phyloP scores from a whole-genome alignment of 768 basidiomycete genomes.

The Hericium alpestre region DNA sequence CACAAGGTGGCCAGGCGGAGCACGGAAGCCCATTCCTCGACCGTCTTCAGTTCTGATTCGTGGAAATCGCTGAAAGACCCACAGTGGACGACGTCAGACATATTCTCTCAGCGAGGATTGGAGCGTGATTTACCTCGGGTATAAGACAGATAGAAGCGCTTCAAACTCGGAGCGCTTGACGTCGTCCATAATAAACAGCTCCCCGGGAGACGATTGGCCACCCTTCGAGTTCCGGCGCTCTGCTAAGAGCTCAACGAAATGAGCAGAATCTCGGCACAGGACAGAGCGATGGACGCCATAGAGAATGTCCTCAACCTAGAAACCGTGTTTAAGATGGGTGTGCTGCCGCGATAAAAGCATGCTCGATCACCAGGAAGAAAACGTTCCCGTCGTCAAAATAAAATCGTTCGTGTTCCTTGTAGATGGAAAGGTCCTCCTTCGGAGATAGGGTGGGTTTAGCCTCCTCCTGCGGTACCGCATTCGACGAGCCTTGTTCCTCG shows the following conservation, averaged over 20 bases:
- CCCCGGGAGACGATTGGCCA: not conserved
- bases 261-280: not conserved
- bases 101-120: not conserved
- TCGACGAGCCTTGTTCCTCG: too few species aligned
- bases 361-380: not conserved
- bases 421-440: too few species aligned
- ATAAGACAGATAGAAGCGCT: not conserved
- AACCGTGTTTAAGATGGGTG: not conserved
- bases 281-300: not conserved
- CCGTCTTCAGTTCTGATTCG: slow-evolving; percentile 5
- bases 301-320: not conserved
- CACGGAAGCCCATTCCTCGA: slow-evolving; percentile 20
- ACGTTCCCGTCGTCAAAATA: not conserved
- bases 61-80: slow-evolving; percentile 7
- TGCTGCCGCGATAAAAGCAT: not conserved
- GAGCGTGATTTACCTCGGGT: not conserved
- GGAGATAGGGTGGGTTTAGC: too few species aligned
- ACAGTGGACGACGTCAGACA: slow-evolving; percentile 1
- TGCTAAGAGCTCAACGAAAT: not conserved
- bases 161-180: not conserved
- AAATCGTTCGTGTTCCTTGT: not conserved
- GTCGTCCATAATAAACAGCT: not conserved
- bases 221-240: not conserved
- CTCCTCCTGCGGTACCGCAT: too few species aligned
- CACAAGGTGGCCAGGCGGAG: slow-evolving; percentile 19